Evolutionary conservation across 2,329 filamentous ascomycete species (phyloP).

Genomic region (Colletotrichum aenigma): DNA sequence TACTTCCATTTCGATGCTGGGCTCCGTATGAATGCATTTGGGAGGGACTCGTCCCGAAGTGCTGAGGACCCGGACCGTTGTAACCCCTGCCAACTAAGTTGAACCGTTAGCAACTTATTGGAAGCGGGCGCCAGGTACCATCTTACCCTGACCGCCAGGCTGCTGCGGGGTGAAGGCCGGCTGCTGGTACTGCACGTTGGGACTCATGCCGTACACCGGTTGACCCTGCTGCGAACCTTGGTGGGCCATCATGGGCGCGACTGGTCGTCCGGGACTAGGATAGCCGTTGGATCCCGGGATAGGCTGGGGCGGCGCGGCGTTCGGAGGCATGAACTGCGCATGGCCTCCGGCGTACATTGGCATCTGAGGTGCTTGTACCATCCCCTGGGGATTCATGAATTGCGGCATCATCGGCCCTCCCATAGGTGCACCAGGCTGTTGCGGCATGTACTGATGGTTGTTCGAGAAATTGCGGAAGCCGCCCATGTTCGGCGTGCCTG

Average conservation of each 20-base stretch:
- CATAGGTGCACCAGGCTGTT: constrained; percentile 71
- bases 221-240: constrained; percentile 94
- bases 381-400: constrained; percentile 76
- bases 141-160: constrained; percentile 71
- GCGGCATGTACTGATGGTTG: constrained; percentile 73
- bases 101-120: constrained; percentile 41
- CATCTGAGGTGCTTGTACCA: constrained; percentile 75
- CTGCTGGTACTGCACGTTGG: constrained; percentile 75
- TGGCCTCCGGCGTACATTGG: constrained; percentile 77
- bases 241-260: constrained; percentile 90
- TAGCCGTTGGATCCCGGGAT: constrained; percentile 76
- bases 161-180: constrained; percentile 75
- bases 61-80: constrained; percentile 62
- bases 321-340: constrained; percentile 67
- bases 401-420: constrained; percentile 78
- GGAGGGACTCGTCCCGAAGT: constrained; percentile 70
- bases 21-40: constrained; percentile 67
- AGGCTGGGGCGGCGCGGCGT: constrained; percentile 57
- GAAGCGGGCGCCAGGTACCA: constrained; percentile 12
- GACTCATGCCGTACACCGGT: constrained; percentile 76
- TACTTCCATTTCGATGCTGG: constrained; percentile 63
- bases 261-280: constrained; percentile 82
- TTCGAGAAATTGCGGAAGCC: constrained; percentile 75
- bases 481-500: constrained; percentile 71
- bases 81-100: constrained; percentile 64